phyloP scores from a whole-genome alignment of 225 moss, liverwort and hornwort genomes.

The Polytrichum formosum region DNA sequence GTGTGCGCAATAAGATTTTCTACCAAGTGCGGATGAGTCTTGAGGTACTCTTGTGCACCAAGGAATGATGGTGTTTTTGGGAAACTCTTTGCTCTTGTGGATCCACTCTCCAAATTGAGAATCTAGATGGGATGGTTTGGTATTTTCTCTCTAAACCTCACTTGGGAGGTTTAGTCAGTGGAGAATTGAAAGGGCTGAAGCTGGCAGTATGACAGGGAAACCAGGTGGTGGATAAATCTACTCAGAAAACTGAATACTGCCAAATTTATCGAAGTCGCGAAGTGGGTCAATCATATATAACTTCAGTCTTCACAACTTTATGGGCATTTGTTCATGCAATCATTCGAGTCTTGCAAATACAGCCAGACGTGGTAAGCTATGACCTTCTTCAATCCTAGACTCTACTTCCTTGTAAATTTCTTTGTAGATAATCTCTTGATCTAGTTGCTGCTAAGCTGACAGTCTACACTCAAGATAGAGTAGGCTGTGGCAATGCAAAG shows the following conservation, averaged over 20 bases:
- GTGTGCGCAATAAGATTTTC: not conserved
- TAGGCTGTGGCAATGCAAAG: too few relatives aligned
- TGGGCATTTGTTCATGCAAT: constrained; percentile 68
- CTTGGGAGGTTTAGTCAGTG: not conserved
- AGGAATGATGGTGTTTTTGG: too few relatives aligned
- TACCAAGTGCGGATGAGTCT: not conserved
- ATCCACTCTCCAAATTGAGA: not conserved
- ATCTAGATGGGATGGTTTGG: not conserved
- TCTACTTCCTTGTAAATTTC: too few relatives aligned
- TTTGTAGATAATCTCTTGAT: too few relatives aligned
- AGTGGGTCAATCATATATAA: constrained; percentile 89
- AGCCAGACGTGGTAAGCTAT: constrained; percentile 90
- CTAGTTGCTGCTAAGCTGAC: too few relatives aligned
- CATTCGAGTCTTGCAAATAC: constrained; percentile 61
- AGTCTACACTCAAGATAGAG: too few relatives aligned
- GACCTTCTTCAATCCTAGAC: not conserved
- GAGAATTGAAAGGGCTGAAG: constrained; percentile 51
- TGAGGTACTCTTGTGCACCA: not conserved
- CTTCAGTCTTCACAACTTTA: constrained; percentile 75
- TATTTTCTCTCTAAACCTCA: not conserved
- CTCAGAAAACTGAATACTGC: constrained; percentile 34
- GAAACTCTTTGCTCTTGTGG: too few relatives aligned
- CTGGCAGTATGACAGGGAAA: constrained; percentile 65
- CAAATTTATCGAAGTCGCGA: constrained; percentile 85
- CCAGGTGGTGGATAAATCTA: constrained; percentile 40